Percentiles rank a stretch among this genome's conserved stretches.
phyloP scores from a whole-genome alignment of 192 early-diverging fungal genomes.

The Martensiomyces pterosporus region DNA sequence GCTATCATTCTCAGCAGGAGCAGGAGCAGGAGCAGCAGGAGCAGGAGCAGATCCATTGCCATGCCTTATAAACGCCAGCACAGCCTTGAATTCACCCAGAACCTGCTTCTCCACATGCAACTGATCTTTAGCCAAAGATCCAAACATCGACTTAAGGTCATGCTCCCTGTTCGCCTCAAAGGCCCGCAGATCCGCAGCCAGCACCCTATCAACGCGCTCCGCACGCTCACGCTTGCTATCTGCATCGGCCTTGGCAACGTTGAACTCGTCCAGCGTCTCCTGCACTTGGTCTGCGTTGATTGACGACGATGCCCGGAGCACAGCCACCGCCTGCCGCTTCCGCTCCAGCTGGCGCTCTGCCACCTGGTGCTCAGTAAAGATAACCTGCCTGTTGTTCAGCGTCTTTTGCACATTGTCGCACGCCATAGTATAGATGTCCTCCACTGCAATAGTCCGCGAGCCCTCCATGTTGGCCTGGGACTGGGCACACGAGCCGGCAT shows the following conservation, averaged over 20 bases:
- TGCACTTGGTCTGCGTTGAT: conserved; percentile 44
- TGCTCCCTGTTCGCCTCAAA: conserved; percentile 41
- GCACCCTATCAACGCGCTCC: conserved; percentile 41
- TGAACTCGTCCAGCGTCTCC: conserved; percentile 45
- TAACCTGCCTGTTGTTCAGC: conserved; percentile 41
- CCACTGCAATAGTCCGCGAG: conserved; percentile 40
- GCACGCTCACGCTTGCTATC: conserved; percentile 36
- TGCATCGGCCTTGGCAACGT: conserved; percentile 41
- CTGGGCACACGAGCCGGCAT: conserved; percentile 25
- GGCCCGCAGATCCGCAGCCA: conserved; percentile 36
- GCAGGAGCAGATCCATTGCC: too few species aligned
- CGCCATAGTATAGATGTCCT: conserved; percentile 25
- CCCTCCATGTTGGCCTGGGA: conserved; percentile 46
- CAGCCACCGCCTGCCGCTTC: conserved; percentile 48
- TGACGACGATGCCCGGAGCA: conserved; percentile 39
- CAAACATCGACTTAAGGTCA: conserved; percentile 40
- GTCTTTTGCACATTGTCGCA: conserved; percentile 45
- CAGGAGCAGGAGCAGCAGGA: too few species aligned
- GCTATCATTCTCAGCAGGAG: too few species aligned
- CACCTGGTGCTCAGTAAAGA: conserved; percentile 50
- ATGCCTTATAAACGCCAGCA: conserved; percentile 36
- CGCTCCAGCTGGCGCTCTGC: conserved; percentile 47
- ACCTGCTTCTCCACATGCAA: conserved; percentile 42
- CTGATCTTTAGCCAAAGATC: conserved; percentile 34
- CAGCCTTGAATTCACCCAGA: conserved; percentile 32